Evolutionary conservation across 176 grass and related monocot species (phyloP), one percentile per base, ranked within the genome.

Genomic region (Avena insularis): DNA sequence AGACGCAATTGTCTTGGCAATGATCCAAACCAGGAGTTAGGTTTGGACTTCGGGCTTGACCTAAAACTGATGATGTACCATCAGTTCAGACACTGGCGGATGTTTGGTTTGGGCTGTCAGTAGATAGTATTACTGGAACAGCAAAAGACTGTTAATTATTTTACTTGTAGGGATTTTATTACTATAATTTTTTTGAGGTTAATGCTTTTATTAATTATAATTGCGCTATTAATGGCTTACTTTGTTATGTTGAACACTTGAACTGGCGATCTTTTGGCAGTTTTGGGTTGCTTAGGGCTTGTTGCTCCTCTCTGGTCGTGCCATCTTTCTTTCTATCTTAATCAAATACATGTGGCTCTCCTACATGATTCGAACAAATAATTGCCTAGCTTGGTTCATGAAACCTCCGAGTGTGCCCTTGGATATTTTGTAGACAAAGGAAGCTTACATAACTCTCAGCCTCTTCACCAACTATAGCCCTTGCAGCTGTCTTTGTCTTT

Each of bases 31-130:
- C 43, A 35, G 6, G 19, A 87, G 36, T 66, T 77, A 48, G 61
- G 49, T 77, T 76, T 79, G 55, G 19, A 38, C 66, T 55, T 47
- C 79, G 56, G 57, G 9, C 36, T 77, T 78, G 50, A 78, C 62
- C 14, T 58, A 79, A 71, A 79, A 72, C n/a, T 84, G 74, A 48
- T 77, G 80, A 48, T 77, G 80, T 48, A 77, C 68, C 27, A 57
- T 3, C 46, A 72, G 12, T 45, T 49, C 9, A 51, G 66, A 43
- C 40, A 43, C 6, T 43, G 40, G 40, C 40, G 6, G 7, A 43
- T 43, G 40, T 43, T 43, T 43, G n/a, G 31, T 48, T 27, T 48
- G 23, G 33, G 49, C 38, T 75, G 61, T 47, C 51, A 27, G 2
- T 83, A 59, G 13, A 23, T 29, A 46, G 46, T 71, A 20, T 64